A percentile compares a stretch with the other conserved stretches of the same genome.
These are phyloP conservation scores for Angophora floribunda DNA, from an alignment of 345 rosid species.

Conservation along the genomic window DNA sequence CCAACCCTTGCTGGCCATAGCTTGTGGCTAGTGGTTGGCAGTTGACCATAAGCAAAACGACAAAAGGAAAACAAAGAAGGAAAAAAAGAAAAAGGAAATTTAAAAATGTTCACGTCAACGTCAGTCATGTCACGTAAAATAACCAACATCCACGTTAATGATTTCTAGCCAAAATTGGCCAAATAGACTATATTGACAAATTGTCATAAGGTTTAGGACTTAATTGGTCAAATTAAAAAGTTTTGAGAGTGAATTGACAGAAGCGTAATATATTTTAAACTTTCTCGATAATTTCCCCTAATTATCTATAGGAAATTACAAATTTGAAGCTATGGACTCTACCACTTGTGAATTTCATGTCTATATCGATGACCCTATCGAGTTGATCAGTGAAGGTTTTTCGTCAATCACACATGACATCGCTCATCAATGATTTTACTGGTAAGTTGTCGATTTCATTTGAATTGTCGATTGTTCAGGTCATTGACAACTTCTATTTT, in stretches of 20 bases:
- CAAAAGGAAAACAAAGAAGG: background rate
- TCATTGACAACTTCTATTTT: too few relatives aligned
- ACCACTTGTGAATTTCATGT: background rate
- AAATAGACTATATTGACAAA: too few relatives aligned
- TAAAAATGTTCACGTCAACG: too few relatives aligned
- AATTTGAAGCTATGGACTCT: background rate
- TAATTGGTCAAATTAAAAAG: background rate
- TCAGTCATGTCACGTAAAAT: fast-evolving
- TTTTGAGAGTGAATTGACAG: background rate
- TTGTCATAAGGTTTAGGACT: too few relatives aligned
- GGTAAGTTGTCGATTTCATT: background rate
- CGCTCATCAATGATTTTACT: background rate
- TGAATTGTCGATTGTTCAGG: background rate
- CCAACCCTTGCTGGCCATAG: background rate
- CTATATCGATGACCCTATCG: background rate
- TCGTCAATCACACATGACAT: too few relatives aligned
- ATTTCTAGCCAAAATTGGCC: too few relatives aligned
- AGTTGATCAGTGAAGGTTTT: background rate
- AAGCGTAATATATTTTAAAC: too few relatives aligned
- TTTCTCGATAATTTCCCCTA: background rate
- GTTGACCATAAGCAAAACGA: background rate
- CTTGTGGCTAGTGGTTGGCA: fast-evolving
- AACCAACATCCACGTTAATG: too few relatives aligned
- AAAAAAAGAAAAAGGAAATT: too few relatives aligned
- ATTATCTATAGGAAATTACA: background rate